Evolutionary conservation across 257 asterid species (phyloP).

Genomic region (Solanum rostratum): DNA sequence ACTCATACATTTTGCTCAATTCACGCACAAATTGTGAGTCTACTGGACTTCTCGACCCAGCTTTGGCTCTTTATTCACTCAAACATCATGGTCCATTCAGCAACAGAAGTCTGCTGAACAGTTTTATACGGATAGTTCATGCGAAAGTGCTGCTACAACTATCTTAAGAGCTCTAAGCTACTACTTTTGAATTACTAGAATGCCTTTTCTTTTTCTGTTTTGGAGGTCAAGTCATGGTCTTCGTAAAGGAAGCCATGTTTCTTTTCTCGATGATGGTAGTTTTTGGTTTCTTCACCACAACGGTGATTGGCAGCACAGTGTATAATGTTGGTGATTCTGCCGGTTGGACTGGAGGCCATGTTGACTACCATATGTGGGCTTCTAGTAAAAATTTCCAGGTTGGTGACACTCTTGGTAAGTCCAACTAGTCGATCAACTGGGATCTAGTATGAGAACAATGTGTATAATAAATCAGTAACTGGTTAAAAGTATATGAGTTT

Average conservation of each 20-base stretch:
- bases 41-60: neutral
- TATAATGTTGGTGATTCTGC: slow-evolving; percentile 5
- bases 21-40: neutral
- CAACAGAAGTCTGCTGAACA: neutral
- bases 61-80: neutral
- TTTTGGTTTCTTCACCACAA: neutral
- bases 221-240: neutral
- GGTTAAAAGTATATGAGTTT: neutral
- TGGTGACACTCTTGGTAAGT: slow-evolving; percentile 13
- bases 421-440: neutral
- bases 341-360: slow-evolving; percentile 14
- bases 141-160: neutral
- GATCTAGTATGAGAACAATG: neutral
- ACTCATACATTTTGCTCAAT: neutral
- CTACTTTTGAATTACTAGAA: neutral
- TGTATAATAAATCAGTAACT: neutral
- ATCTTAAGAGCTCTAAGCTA: neutral
- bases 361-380: slow-evolving; percentile 14
- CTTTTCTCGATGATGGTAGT: neutral
- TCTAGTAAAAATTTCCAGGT: neutral
- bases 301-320: neutral
- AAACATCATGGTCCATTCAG: neutral
- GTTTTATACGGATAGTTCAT: neutral
- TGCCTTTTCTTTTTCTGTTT: neutral
- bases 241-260: neutral